Evolutionary conservation across 2,329 filamentous ascomycete genomes (phyloP), one percentile per base, ranked within the genome.

Genomic region (Xylaria polymorpha): DNA sequence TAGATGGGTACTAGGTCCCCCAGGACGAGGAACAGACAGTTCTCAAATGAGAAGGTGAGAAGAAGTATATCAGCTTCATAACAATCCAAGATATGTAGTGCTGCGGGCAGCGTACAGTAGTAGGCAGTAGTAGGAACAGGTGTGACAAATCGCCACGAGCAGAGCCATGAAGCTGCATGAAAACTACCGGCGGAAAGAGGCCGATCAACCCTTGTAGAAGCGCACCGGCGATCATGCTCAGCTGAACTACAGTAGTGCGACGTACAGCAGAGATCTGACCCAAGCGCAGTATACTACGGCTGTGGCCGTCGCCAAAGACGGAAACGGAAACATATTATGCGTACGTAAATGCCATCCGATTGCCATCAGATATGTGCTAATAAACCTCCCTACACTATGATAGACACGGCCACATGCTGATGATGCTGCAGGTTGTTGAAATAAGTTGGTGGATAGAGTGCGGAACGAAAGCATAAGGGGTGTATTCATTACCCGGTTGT

Each of bases 81-180:
- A 51, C 22, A 29, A 41, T 15, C 5, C 39, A 14, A 20, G 15
- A 46, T 20, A n/a, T n/a, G n/a, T n/a, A 60, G 50, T 53, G 57
- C 44, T 53, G 3, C 44, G 25, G 46, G 61, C 10, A 22, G 14
- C 22, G 53, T n/a, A n/a, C n/a, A n/a, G n/a, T 39, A 56, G 53
- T 25, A 44, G 10, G n/a, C 25, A 4, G 4, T 29, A 29, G 22
- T 18, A 62, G 57, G 20, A 57, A 57, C 10, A 20, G n/a, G n/a
- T 15, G n/a, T 69, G 67, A 69, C 67, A 67, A 69, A 69, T 69
- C 59, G 63, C 67, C 63, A 68, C 62, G 66, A 66, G 62, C 50
- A 48, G 14, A 25, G 35, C 61, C 61, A 64, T 41, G 44, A 62
- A 53, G 55, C 43, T 15, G 39, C 15, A 18, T 65, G 12, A 37